Base-by-base conservation (phyloP, 78 protist genomes). In the Salpingoeca rosetta region DNA sequence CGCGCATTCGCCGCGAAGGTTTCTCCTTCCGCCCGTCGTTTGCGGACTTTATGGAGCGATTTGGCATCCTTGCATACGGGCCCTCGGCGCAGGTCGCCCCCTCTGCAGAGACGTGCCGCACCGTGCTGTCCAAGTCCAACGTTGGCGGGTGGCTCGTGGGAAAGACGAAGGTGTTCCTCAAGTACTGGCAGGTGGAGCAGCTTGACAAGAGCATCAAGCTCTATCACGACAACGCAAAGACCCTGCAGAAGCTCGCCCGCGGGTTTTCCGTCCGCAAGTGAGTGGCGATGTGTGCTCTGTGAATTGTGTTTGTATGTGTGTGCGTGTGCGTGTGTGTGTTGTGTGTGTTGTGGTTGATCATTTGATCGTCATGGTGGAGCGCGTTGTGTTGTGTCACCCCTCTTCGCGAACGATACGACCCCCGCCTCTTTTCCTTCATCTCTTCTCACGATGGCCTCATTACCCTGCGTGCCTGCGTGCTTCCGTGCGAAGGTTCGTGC, bases 1-100 rank as follows among this genome's bases (percentile, higher is more conserved):
- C 95, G 75, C 75, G 91, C 44, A 94, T 96, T 78, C 84, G 98
- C 31, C 91, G 90, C 84, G 44, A 74, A 24, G 98, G 97, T 38
- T 96, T 51, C 40, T 96, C 98, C 10, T 80, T 87, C 26, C 95
- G 96, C 86, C 57, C 65, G 75, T 26, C 78, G 28, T 91, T 83
- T 84, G 87, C 80, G 38, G 93, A 88, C 41, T 96, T 96, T 82
- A 44, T 82, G 76, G 74, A 43, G 42, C 90, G 95, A n/a, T 80
- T 87, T 88, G 51, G 81, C 26, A 1, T 76, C 41, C 25, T 76
- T 7, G 65, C 65, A 7, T 51, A 51, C 65, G 65, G 65, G 65
- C 65, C 65, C 65, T 51, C 65, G 65, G 65, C 65, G 31, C 65
- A 17, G 7, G 65, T 51, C 31, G 65, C 7, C 31, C 31, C 65